Conservation (phyloP, 192 early-diverging fungal species). For the Entomortierella parvispora region DNA sequence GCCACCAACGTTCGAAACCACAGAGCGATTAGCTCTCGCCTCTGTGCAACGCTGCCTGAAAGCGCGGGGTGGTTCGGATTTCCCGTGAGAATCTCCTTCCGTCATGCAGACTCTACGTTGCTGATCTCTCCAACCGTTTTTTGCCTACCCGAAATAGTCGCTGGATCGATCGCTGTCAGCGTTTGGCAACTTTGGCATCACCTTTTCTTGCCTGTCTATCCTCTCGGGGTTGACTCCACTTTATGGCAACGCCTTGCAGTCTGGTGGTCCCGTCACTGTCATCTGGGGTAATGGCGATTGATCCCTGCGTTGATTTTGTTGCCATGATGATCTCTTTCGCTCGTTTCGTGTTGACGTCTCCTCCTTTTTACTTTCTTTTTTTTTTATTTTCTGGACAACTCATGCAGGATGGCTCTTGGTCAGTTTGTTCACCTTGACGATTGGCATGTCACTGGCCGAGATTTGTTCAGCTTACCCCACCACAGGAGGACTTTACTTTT, state of each 20-base stretch:
- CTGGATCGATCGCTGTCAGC: constrained; percentile 58
- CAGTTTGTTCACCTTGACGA: constrained; percentile 54
- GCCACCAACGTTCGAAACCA: no score
- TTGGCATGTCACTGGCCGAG: constrained; percentile 62
- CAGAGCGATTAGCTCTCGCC: no score
- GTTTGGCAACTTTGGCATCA: constrained; percentile 65
- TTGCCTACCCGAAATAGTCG: constrained; percentile 38
- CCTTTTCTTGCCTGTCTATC: constrained; percentile 64
- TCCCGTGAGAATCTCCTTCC: background rate
- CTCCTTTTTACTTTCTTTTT: background rate
- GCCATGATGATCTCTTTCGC: background rate
- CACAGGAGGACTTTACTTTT: constrained; percentile 64
- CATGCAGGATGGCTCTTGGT: constrained; percentile 59
- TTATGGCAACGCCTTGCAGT: constrained; percentile 57
- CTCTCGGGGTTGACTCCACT: constrained; percentile 63
- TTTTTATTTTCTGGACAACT: background rate
- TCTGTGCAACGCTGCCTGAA: no score
- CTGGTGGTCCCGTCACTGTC: constrained; percentile 59
- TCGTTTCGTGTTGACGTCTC: background rate
- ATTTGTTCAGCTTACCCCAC: constrained; percentile 65
- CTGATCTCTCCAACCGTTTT: background rate
- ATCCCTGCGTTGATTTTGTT: background rate
- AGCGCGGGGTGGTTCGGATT: no score
- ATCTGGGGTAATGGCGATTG: constrained; percentile 49
- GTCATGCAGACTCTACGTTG: background rate